Percentiles rank a stretch among this genome's conserved stretches.
These are phyloP conservation scores for Fragilaria crotonensis DNA, from an alignment of 108 stramenopile genomes.

Conservation along the genomic window DNA sequence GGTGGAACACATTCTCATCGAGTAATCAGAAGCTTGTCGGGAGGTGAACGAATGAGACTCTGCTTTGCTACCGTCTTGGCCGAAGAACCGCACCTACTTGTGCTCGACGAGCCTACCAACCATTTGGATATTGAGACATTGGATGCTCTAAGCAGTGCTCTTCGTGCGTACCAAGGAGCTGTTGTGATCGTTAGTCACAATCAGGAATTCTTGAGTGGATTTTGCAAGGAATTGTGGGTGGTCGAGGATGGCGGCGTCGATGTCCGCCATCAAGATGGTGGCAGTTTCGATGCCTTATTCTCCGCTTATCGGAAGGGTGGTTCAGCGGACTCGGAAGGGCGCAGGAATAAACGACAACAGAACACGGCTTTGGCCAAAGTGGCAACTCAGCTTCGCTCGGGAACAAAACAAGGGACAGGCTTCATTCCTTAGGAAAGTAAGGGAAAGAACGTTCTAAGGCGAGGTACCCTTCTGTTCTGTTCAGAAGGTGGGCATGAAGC, in stretches of 20 bases:
- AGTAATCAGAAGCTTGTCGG: slow-evolving; percentile 63
- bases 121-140: slow-evolving; percentile 90
- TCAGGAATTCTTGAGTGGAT: slow-evolving; percentile 78
- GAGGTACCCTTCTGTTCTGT: no score
- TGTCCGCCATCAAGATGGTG: no score
- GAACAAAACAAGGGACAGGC: no score
- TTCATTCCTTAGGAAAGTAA: no score
- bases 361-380: no score
- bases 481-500: no score
- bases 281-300: no score
- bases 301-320: no score
- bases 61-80: slow-evolving; percentile 75
- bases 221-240: slow-evolving; percentile 80
- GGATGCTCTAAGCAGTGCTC: slow-evolving; percentile 72
- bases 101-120: slow-evolving; percentile 78
- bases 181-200: slow-evolving; percentile 90
- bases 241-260: slow-evolving; percentile 78
- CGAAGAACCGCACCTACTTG: slow-evolving; percentile 67
- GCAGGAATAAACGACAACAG: no score
- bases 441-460: no score
- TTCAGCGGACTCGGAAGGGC: no score
- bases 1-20: slow-evolving; percentile 77
- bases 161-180: slow-evolving; percentile 71
- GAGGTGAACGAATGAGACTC: slow-evolving; percentile 85
- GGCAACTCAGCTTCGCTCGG: no score